Conservation (phyloP, 2,329 filamentous ascomycete species). For the Diaporthe ilicicola region DNA sequence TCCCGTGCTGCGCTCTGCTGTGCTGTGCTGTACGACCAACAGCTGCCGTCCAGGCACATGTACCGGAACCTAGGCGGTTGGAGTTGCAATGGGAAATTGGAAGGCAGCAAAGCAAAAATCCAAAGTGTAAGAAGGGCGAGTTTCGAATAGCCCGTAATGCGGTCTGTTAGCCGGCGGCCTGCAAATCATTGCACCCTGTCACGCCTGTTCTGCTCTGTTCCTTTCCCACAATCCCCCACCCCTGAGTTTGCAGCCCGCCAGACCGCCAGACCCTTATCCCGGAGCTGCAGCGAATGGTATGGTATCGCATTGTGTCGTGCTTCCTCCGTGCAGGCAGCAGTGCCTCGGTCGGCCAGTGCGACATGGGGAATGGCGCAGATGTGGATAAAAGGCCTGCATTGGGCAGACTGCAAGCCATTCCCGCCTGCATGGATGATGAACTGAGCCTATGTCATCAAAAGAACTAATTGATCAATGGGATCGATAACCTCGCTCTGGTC, state of each 20-base stretch:
- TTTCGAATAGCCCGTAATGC: constrained; percentile 5
- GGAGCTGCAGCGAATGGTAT: neutral
- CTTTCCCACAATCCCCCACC: neutral
- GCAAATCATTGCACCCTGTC: neutral
- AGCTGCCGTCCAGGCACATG: neutral
- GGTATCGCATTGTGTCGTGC: neutral
- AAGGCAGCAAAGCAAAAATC: neutral
- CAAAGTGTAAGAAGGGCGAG: constrained; percentile 31
- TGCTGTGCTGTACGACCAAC: neutral
- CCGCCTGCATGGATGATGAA: constrained; percentile 7
- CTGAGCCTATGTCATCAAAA: neutral
- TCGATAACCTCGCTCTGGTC: neutral
- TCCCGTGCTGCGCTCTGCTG: neutral
- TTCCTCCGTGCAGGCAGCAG: constrained; percentile 16
- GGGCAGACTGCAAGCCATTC: constrained; percentile 30
- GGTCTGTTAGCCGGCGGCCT: constrained; percentile 9
- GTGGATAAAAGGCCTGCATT: constrained; percentile 16
- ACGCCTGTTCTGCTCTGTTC: neutral
- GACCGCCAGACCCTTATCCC: neutral
- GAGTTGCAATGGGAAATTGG: neutral
- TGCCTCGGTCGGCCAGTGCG: neutral
- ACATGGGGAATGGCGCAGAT: neutral
- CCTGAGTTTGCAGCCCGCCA: neutral
- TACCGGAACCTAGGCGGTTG: neutral
- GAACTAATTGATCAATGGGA: neutral